Evolutionary conservation across 495 filamentous ascomycete species (phyloP), one percentile per base, ranked within the genome.

Genomic region (Emericellopsis terricola): DNA sequence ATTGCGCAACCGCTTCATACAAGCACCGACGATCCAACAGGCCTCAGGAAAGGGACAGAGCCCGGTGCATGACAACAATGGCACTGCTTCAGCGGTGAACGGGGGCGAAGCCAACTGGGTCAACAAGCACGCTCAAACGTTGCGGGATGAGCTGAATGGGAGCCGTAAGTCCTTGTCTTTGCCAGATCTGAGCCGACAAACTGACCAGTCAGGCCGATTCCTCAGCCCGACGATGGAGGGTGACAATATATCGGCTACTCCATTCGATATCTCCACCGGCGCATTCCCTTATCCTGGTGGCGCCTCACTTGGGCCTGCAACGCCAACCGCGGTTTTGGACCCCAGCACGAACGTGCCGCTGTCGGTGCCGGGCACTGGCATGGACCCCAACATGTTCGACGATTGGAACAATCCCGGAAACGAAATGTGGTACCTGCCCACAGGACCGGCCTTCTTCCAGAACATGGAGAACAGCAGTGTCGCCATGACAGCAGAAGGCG

Each of bases 1-100:
- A 28, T 66, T 89, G 34, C 67, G 78, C 15, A 73, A 71, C 33
- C 68, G 79, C 10, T 87, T 87, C 48, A 71, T 86, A 31, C 73
- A 66, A 42, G 65, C 65, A 0, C 60, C 63, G 19, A 52, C 56
- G 7, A 41, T 36, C 15, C 46, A 43, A 15, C 38, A 47, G 20
- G 21, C 38, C 10, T 44, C 52, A 8, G 39, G 40, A 10, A 57
- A 62, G 26, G 55, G 55, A 20, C 49, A 49, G 38, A 57, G 53
- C 18, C 53, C 59, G 16, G 43, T 40, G 10, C 35, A 44, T 8
- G 50, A 53, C 29, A 27, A 34, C 18, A 50, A 51, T 24, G 40
- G 36, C 17, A 27, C 29, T 4, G 45, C 37, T 15, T 33, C 39
- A 11, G 57, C 56, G 26, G 51, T 52, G 3, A 47, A 26, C 9